Percentiles rank a stretch among this genome's conserved stretches.
Conservation (phyloP, 106 monocot genomes). For the Dendrobium chrysotoxum region DNA sequence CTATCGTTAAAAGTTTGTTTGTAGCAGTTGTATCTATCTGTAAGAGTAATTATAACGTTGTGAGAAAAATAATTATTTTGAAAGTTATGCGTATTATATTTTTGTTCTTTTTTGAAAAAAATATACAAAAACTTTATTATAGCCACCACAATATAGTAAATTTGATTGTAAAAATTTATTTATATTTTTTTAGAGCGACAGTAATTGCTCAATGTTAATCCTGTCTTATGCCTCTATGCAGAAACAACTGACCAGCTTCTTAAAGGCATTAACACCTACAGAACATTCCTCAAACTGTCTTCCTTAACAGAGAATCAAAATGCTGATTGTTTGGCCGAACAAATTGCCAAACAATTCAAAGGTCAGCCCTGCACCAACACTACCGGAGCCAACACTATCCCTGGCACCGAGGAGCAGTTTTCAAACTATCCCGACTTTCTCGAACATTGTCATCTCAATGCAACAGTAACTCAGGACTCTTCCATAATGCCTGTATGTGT, state of each 20-base stretch:
- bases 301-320: constrained; percentile 53
- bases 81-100: too few relatives aligned
- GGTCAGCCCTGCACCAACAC: constrained; percentile 69
- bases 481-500: constrained; percentile 74
- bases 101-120: too few relatives aligned
- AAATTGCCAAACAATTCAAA: constrained; percentile 64
- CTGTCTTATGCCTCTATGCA: constrained; percentile 1
- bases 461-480: constrained; percentile 61
- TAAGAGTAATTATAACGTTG: too few relatives aligned
- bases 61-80: too few relatives aligned
- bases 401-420: constrained; percentile 70
- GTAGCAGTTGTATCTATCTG: too few relatives aligned
- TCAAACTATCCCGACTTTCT: constrained; percentile 60
- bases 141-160: too few relatives aligned
- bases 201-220: background rate
- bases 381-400: constrained; percentile 66
- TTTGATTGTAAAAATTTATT: too few relatives aligned
- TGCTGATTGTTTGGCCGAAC: constrained; percentile 71
- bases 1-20: too few relatives aligned
- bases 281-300: constrained; percentile 70
- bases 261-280: constrained; percentile 70
- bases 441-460: constrained; percentile 54
- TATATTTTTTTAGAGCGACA: background rate
- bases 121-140: too few relatives aligned
- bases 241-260: constrained; percentile 55